These are phyloP conservation scores for Leptodermis oblonga DNA, from an alignment of 257 asterid genomes.

Conservation along the genomic window DNA sequence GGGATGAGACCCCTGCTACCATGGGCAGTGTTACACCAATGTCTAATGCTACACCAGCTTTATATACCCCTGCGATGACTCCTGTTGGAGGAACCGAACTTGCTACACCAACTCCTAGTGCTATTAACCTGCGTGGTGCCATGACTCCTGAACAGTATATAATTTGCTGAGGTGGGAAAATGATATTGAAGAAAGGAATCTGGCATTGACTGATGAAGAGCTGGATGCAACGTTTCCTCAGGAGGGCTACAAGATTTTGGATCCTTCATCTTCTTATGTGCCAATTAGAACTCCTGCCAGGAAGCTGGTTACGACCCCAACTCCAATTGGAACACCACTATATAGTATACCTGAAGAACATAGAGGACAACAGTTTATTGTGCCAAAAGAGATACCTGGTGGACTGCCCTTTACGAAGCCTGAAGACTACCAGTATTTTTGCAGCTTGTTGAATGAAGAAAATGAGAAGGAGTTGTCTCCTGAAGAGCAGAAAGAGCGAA, in stretches of 20 bases:
- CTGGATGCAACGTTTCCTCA: conserved; percentile 80
- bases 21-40: conserved; percentile 89
- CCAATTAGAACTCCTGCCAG: conserved; percentile 92
- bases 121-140: conserved; percentile 61
- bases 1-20: conserved; percentile 96
- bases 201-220: conserved; percentile 81
- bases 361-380: conserved; percentile 77
- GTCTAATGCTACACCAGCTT: conserved; percentile 79
- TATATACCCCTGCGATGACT: conserved; percentile 78
- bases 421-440: conserved; percentile 79
- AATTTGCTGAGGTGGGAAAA: conserved; percentile 82
- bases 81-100: conserved; percentile 72
- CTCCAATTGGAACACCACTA: conserved; percentile 72
- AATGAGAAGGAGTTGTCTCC: conserved; percentile 76
- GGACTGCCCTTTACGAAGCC: conserved; percentile 84
- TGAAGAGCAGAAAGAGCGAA: conserved; percentile 78
- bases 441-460: conserved; percentile 63
- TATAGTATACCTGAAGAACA: conserved; percentile 75
- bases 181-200: conserved; percentile 82
- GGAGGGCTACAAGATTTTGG: conserved; percentile 83
- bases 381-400: conserved; percentile 83
- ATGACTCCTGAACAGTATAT: conserved; percentile 89
- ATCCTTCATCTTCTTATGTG: conserved; percentile 81
- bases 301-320: conserved; percentile 85
- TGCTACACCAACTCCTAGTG: conserved; percentile 86